Percentiles rank a stretch among this genome's conserved stretches.
phyloP scores from a whole-genome alignment of 345 rosid genomes.

The Alliaria petiolata region DNA sequence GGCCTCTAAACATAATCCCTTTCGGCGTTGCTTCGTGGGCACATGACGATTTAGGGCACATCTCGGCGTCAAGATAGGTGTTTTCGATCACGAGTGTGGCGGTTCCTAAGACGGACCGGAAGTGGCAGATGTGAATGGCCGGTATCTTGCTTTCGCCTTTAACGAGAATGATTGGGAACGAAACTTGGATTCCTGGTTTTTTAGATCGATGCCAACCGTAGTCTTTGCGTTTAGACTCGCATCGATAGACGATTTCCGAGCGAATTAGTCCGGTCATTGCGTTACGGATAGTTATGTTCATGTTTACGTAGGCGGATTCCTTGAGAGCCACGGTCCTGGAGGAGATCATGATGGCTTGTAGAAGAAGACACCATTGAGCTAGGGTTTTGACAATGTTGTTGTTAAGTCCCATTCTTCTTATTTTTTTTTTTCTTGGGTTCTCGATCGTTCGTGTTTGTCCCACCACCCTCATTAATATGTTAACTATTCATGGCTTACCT shows the following conservation, averaged over 20 bases:
- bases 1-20: constrained; percentile 30
- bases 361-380: constrained; percentile 17
- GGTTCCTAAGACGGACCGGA: constrained; percentile 24
- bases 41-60: constrained; percentile 30
- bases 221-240: constrained; percentile 30
- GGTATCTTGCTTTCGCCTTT: constrained; percentile 29
- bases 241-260: constrained; percentile 23
- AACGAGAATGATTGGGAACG: constrained; percentile 24
- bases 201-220: constrained; percentile 32
- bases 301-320: constrained; percentile 28
- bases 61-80: constrained; percentile 25
- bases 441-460: background rate
- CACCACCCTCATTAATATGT: background rate
- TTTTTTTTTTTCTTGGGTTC: background rate
- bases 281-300: constrained; percentile 33
- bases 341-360: constrained; percentile 19
- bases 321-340: constrained; percentile 10
- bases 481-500: background rate
- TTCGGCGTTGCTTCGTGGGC: constrained; percentile 23
- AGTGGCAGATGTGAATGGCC: constrained; percentile 25
- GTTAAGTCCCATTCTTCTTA: background rate
- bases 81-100: constrained; percentile 31
- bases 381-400: constrained; percentile 8
- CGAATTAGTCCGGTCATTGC: constrained; percentile 23
- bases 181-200: constrained; percentile 14